Conservation (phyloP, 306 rosid genomes). For the Vigna mungo region DNA sequence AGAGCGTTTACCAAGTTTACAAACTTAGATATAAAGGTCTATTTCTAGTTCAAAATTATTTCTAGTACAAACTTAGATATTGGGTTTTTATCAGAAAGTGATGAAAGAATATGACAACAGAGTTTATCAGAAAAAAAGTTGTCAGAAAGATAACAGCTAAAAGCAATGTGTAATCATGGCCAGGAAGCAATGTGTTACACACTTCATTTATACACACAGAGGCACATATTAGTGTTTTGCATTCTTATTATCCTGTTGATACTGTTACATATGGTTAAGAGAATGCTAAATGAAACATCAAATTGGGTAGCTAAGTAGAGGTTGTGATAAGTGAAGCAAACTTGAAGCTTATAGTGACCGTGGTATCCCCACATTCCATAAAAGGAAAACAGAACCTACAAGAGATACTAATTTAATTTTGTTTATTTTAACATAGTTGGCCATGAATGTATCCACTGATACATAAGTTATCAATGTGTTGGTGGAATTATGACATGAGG, state of each 20-base stretch:
- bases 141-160: background rate
- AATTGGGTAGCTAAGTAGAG: background rate
- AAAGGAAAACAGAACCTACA: slow-evolving; percentile 32
- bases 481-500: slow-evolving; percentile 70
- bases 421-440: slow-evolving; percentile 54
- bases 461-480: slow-evolving; percentile 76
- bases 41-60: too few species aligned
- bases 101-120: slow-evolving; percentile 23
- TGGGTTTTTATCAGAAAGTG: background rate
- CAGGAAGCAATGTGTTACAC: background rate
- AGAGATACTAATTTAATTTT: slow-evolving; percentile 45
- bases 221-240: slow-evolving; percentile 10
- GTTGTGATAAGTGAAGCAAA: slow-evolving; percentile 32
- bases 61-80: too few species aligned
- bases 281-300: slow-evolving; percentile 15
- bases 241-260: background rate
- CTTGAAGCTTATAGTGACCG: slow-evolving; percentile 28
- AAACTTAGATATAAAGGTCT: too few species aligned
- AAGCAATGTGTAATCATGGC: background rate
- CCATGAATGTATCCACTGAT: slow-evolving; percentile 69
- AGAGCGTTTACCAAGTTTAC: too few species aligned
- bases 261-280: background rate
- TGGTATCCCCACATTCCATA: slow-evolving; percentile 45
- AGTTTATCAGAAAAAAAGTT: slow-evolving; percentile 17
- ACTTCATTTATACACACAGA: background rate